phyloP scores from a whole-genome alignment of 2,329 filamentous ascomycete species.

The Neopestalotiopsis rosae region DNA sequence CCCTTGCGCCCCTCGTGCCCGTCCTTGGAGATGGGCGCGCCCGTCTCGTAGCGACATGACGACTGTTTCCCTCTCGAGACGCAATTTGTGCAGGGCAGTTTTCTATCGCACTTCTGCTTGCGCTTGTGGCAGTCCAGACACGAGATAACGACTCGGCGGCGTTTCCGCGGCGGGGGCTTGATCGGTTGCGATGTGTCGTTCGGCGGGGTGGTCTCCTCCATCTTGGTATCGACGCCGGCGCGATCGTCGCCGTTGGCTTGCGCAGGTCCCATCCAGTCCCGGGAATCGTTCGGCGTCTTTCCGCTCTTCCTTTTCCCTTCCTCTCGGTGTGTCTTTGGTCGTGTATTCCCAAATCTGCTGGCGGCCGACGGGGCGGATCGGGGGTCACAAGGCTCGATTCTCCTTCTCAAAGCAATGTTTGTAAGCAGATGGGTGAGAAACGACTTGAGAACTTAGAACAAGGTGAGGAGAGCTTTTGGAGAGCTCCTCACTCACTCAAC shows the following conservation, averaged over 20 bases:
- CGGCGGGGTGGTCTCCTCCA: conserved; percentile 14
- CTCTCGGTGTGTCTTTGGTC: not conserved
- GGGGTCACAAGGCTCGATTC: too few species aligned
- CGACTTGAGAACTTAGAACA: not conserved
- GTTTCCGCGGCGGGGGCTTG: conserved; percentile 56
- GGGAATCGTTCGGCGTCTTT: not conserved
- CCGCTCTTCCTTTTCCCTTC: not conserved
- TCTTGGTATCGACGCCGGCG: conserved; percentile 7
- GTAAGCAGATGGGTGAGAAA: not conserved
- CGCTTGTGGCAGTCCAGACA: conserved; percentile 69
- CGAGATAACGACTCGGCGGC: conserved; percentile 65
- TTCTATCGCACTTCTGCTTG: conserved; percentile 69
- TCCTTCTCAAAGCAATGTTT: not conserved
- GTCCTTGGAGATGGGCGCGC: conserved; percentile 48
- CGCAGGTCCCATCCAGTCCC: conserved; percentile 12
- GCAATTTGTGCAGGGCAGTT: conserved; percentile 65
- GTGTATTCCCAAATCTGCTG: not conserved
- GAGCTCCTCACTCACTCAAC: not conserved
- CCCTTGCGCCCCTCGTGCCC: conserved; percentile 32
- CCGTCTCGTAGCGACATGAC: conserved; percentile 62
- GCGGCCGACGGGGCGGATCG: not conserved
- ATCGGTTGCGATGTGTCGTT: conserved; percentile 15
- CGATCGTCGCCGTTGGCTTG: conserved; percentile 5
- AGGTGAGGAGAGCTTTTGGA: not conserved
- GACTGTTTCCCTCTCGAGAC: conserved; percentile 60